Base-by-base conservation (phyloP, 2,329 filamentous ascomycete species). In the Keithomyces neogunnii region DNA sequence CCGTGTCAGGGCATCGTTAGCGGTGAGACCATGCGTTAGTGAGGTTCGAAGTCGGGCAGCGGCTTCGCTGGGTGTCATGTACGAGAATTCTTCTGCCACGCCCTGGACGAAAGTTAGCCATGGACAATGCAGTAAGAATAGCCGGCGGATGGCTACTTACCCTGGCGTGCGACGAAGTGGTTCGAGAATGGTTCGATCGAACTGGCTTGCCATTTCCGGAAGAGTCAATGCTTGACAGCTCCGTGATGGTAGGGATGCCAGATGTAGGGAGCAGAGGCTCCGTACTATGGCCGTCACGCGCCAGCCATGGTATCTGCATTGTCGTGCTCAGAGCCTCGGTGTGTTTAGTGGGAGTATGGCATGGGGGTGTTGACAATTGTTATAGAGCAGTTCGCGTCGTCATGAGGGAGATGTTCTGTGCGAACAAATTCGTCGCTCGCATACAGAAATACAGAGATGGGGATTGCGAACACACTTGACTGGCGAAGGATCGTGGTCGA, bases 1-100 rank as follows among this genome's bases (percentile, higher is more conserved):
- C 63, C 92, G 83, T 51, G 85, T 80, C 54, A 90, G 77, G 36
- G 91, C 93, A 69, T 96, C 89, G 44, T 83, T 80, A 0, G 88
- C 85, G 4, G 88, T 83, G 11, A 99, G 78, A 49, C 93, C 93
- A 62, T 88, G 80, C 11, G 78, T 82, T 30, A 96, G 73, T n/a
- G 91, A 96, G 3, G 92, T 95, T 57, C 84, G 78, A 50, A 97
- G 74, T 57, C 82, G 83, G 50, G 84, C 76, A 44, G 89, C 90
- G 9, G 88, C 86, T 69, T 96, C 87, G 63, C 85, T 77, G 26
- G 86, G 78, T n/a, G 84, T 85, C 64, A 96, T 79, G 62, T 81
- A 73, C 31, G 82, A 77, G 63, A 74, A 85, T 50, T 82, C 75
- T 53, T 84, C 80, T 51, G 82, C 81, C 44, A 79, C 66, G 49